Evolutionary conservation across 2,329 filamentous ascomycete genomes (phyloP), one percentile per base, ranked within the genome.

Genomic region (Corniculantispora saksenae): DNA sequence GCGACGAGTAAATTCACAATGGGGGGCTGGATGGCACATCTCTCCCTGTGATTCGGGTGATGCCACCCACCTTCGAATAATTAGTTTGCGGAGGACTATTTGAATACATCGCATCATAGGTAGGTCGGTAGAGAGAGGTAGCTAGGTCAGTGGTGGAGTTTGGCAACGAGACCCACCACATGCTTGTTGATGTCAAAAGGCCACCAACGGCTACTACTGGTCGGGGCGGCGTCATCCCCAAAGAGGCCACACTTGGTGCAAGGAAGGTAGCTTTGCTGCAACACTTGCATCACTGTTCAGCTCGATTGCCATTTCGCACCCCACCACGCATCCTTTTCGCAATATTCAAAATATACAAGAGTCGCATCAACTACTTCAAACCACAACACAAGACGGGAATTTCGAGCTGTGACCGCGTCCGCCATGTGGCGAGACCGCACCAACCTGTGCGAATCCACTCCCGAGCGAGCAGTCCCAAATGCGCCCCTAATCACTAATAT

Each of bases 341-440:
- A n/a, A n/a, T 56, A 6, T 10, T 35, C 2, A 17, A 48, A 13
- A 2, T 5, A 19, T 8, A 38, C 3, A 47, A n/a, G 17, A 25
- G 9, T 27, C 40, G 51, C 40, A 63, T n/a, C n/a, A 7, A 35
- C 35, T 54, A 9, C 38, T 43, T 43, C 38, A n/a, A n/a, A n/a
- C 32, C 27, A 55, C 25, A 47, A 4, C 19, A 56, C 27, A 55
- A n/a, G 15, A 27, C 51, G 40, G 60, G 48, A 35, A 8, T 50
- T 38, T 38, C 38, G 48, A 25, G 50, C n/a, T 25, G 51, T 38
- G 21, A 56, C 40, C 66, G 80, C 81, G 83, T 85, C 84, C 88
- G 90, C 86, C 82, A 97, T 97, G 93, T 99, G 94, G 94, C 93
- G 95, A 84, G 95, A 99, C 86, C 91, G 95, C 81, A 99, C 95